Conservation (phyloP, 345 rosid genomes). For the Populus davidiana region DNA sequence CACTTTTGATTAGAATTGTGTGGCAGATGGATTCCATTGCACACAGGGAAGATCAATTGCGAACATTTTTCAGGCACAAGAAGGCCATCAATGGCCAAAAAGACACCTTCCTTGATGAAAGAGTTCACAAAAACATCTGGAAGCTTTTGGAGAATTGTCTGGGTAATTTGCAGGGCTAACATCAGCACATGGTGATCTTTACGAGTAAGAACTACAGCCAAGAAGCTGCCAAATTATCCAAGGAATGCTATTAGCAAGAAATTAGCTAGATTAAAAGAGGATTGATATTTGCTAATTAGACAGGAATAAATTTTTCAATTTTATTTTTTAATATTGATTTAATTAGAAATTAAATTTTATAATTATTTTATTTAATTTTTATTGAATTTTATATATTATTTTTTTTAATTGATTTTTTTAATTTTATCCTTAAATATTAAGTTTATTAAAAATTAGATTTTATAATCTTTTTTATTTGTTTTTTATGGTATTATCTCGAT, state of each 20-base stretch:
- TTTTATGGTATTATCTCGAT: not conserved
- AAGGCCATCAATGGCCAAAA: conserved; percentile 71
- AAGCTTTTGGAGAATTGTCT: conserved; percentile 65
- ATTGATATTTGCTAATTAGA: not conserved
- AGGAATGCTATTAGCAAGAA: conserved; percentile 8
- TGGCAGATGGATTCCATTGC: conserved; percentile 42
- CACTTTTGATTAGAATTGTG: conserved; percentile 45
- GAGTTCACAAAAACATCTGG: conserved; percentile 56
- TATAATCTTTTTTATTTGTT: too few relatives aligned
- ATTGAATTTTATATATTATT: too few relatives aligned
- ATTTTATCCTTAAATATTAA: too few relatives aligned
- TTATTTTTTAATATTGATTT: too few relatives aligned
- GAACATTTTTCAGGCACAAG: conserved; percentile 53
- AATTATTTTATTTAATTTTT: too few relatives aligned
- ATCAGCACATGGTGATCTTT: conserved; percentile 77
- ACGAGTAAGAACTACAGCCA: conserved; percentile 82
- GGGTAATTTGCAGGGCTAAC: conserved; percentile 65
- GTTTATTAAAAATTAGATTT: too few relatives aligned
- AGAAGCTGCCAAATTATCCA: conserved; percentile 54
- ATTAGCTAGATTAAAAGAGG: conserved; percentile 9
- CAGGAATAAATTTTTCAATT: not conserved
- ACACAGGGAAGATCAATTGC: conserved; percentile 37
- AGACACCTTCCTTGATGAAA: conserved; percentile 83
- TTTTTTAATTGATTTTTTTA: too few relatives aligned
- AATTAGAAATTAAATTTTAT: too few relatives aligned